Base-by-base conservation (phyloP, 1,284 basidiomycete genomes). In the Sanguinoderma infundibulare region DNA sequence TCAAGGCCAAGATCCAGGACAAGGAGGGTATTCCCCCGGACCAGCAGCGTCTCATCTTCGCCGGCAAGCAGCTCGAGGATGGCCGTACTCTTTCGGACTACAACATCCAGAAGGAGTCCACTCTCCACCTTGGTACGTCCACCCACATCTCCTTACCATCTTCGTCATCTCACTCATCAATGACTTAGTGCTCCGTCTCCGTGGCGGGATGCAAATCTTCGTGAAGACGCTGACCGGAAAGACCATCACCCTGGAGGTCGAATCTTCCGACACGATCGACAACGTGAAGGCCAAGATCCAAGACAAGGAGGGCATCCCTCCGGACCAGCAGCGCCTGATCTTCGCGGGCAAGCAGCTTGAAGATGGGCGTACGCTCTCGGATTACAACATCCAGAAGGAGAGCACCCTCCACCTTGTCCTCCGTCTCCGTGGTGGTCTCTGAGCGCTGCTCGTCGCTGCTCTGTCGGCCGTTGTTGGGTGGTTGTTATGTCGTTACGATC, bases 301-400 rank as follows among this genome's bases (percentile, higher is more conserved):
- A 68, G 81, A 82, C 69, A 82, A 82, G 75, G 81, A 82, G 62
- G 90, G 91, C 0, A 92, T 92, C 46, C 91, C 90, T 20, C 90
- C 91, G 12, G 91, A 93, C 70, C 90, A 92, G 73, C 91, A 93
- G 71, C 88, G 91, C 42, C 79, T 93, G n/a, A 94, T 94, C 74
- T 94, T 94, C 63, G 92, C 91, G 39, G 91, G 91, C 26, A 93
- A 93, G 78, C 91, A 93, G 76, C 76, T 92, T 32, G 89, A 90
- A 70, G 89, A 90, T 59, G 89, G 89, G 12, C 87, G 88, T 22
- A 91, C 89, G 1, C 79, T 90, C 3, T 72, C 72, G 7, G 71
- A 73, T 56, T 72, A 72, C 68, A 73, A 72, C 67, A 74, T 74
- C 38, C 73, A 74, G 71, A 74, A 74, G 68, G 87, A 89, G 74